A percentile compares a stretch with the other conserved stretches of the same genome.
Evolutionary conservation across 192 early-diverging fungal species (phyloP).

Genomic region (Umbelopsis vinacea): DNA sequence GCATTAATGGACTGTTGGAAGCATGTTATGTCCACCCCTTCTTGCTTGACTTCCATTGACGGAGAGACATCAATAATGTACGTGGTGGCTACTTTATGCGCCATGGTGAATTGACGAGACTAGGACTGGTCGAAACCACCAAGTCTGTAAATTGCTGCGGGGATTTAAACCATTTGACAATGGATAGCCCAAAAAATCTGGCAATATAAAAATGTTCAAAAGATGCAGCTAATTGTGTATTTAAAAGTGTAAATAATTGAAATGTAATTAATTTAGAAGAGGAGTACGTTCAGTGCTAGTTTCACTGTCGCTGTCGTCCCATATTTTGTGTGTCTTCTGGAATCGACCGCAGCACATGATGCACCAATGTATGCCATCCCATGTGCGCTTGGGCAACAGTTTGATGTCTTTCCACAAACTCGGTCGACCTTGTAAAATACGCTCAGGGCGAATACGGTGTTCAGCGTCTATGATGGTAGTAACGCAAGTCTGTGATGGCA

Average conservation of each 20-base stretch:
- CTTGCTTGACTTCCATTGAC: slow-evolving; percentile 44
- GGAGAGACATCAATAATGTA: slow-evolving; percentile 54
- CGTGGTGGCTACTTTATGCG: slow-evolving; percentile 53
- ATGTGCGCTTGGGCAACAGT: neutral
- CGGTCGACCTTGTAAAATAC: slow-evolving; percentile 20
- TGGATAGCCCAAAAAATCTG: no score
- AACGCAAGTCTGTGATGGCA: slow-evolving; percentile 15
- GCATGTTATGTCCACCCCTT: slow-evolving; percentile 31
- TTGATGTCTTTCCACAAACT: slow-evolving; percentile 28
- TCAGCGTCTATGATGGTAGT: slow-evolving; percentile 20
- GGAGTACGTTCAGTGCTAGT: slow-evolving; percentile 2
- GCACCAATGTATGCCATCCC: neutral
- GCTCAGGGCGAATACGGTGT: slow-evolving; percentile 30
- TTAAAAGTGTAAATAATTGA: no score
- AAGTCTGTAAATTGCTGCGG: neutral
- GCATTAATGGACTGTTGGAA: slow-evolving; percentile 29
- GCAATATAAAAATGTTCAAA: no score
- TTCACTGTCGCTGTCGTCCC: slow-evolving; percentile 8
- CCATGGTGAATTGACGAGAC: slow-evolving; percentile 34
- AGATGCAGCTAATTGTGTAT: no score
- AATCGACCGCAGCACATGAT: neutral
- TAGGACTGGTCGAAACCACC: neutral
- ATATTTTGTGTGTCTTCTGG: neutral
- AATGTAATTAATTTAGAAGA: slow-evolving; percentile 8
- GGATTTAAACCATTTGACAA: no score